Evolutionary conservation across 2,329 filamentous ascomycete species (phyloP).

Genomic region (Aspergillus novoparasiticus): DNA sequence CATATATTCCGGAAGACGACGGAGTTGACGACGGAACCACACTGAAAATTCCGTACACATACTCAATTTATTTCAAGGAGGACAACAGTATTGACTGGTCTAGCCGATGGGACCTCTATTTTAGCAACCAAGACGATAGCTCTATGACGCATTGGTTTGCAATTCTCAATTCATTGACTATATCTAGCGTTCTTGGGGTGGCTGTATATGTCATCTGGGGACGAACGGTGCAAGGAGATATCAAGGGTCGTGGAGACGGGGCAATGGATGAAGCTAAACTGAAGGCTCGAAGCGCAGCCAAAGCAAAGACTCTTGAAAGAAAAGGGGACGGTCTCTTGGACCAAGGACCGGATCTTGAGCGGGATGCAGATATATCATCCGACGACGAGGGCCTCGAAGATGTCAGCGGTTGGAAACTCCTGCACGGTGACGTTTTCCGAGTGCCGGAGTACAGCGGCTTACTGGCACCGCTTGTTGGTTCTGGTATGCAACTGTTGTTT

Average conservation of each 20-base stretch:
- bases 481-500: conserved; percentile 83
- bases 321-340: conserved; percentile 61
- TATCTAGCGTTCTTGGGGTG: conserved; percentile 75
- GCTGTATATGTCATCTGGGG: conserved; percentile 80
- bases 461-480: conserved; percentile 78
- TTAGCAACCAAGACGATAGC: conserved; percentile 82
- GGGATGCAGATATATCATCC: conserved; percentile 59
- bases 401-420: conserved; percentile 81
- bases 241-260: conserved; percentile 71
- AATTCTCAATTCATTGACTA: conserved; percentile 83
- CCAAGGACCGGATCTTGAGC: conserved; percentile 55
- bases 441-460: conserved; percentile 70
- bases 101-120: conserved; percentile 86
- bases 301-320: conserved; percentile 56
- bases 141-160: conserved; percentile 84
- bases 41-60: conserved; percentile 78
- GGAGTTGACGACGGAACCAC: conserved; percentile 66
- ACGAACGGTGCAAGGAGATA: conserved; percentile 75
- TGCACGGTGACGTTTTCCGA: conserved; percentile 87
- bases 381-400: conserved; percentile 78
- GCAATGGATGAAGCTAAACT: conserved; percentile 68
- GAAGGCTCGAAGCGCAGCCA: conserved; percentile 38
- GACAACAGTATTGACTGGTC: conserved; percentile 79
- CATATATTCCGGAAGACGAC: conserved; percentile 60
- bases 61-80: conserved; percentile 87